Evolutionary conservation across 169 alveolate genomes (phyloP), one percentile per base, ranked within the genome.

Genomic region (Plasmodium reichenowi): DNA sequence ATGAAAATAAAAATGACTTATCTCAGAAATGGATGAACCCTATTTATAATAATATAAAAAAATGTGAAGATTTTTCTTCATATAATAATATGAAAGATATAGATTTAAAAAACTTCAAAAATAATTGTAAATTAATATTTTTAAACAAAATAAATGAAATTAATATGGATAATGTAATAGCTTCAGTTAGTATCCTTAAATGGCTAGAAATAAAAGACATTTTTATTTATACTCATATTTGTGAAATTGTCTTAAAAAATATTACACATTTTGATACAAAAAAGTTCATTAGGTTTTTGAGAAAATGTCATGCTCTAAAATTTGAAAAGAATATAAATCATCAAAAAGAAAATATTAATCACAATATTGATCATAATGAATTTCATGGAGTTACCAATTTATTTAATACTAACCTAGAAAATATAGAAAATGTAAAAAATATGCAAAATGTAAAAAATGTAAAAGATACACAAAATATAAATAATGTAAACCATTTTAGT

Each of bases 231-330:
- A 38, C 45, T 15, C 91, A 83, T 60, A 68, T 83, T n/a, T 83
- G 91, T 47, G 85, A 83, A 56, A 72, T 72, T 12, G 68, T 83
- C 29, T 29, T 68, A 1, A 58, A 83, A 32, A 38, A 68, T 68
- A 47, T 72, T 13, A 26, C 47, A 4, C 7, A 3, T 12, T 62
- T 29, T 15, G 73, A 83, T 7, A 17, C 74, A 0, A 83, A 68
- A 43, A 22, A 67, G 60, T 60, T 83, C 8, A 83, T 83, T 0
- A 74, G 91, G 12, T 62, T 83, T 56, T 83, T 71, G 43, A 29
- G 91, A 47, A 83, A 70, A 26, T 83, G 91, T 9, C 91, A 83
- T 62, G 58, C 68, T 68, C 15, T 83, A 47, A 66, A 72, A 43
- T 62, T 83, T 58, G 62, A 54, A 56, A 83, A 83, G 22, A 60